Percentiles rank a stretch among this genome's conserved stretches.
Conservation (phyloP, 2,329 filamentous ascomycete species). For the Pseudocercospora macadamiae region DNA sequence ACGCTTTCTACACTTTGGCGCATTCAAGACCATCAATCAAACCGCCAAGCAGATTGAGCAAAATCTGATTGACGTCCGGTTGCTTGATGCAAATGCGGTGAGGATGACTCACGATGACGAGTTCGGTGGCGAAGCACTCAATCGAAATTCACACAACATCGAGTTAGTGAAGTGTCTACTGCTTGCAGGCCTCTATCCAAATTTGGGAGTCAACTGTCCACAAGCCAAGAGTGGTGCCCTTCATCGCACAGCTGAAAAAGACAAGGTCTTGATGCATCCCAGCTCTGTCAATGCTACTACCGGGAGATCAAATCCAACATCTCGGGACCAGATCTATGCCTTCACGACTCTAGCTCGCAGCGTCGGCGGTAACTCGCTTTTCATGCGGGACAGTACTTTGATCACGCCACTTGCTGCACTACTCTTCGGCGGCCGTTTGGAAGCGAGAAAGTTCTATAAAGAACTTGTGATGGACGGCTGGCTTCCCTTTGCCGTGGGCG, state of each 20-base stretch:
- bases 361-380: constrained; percentile 23
- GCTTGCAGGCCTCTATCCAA: constrained; percentile 50
- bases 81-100: constrained; percentile 34
- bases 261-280: constrained; percentile 34
- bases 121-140: constrained; percentile 39
- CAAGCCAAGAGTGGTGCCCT: constrained; percentile 18
- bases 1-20: constrained; percentile 41
- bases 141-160: constrained; percentile 49
- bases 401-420: constrained; percentile 33
- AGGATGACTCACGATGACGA: neutral
- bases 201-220: constrained; percentile 43
- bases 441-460: constrained; percentile 22
- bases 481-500: constrained; percentile 37
- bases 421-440: constrained; percentile 37
- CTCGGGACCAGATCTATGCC: constrained; percentile 17
- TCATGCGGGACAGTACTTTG: constrained; percentile 34
- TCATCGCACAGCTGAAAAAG: constrained; percentile 35
- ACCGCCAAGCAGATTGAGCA: constrained; percentile 44
- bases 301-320: constrained; percentile 10
- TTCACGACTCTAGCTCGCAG: constrained; percentile 24
- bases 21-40: constrained; percentile 42
- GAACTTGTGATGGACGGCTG: constrained; percentile 41
- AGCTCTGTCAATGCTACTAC: constrained; percentile 29
- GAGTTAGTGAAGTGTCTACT: constrained; percentile 53
- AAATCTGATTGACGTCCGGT: constrained; percentile 40